Conservation (phyloP, 371 early-diverging fungal genomes). For the Cokeromyces recurvatus region DNA sequence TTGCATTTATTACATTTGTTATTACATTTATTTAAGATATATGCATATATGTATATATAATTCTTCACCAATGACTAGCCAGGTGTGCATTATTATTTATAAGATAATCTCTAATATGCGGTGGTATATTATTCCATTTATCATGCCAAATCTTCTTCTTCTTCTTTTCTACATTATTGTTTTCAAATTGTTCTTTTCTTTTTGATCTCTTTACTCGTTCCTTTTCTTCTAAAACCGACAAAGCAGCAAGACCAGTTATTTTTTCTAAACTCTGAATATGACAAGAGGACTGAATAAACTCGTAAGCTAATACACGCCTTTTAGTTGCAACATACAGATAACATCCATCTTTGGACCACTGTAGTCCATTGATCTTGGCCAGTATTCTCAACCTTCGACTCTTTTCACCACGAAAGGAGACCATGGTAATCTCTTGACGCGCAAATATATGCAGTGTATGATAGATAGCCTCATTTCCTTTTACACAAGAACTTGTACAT, state of each 20-base stretch:
- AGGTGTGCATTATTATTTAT: constrained; percentile 17
- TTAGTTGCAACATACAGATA: constrained; percentile 52
- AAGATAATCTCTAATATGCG: too few species aligned
- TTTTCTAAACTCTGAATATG: constrained; percentile 10
- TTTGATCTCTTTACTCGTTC: not conserved
- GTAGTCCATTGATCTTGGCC: constrained; percentile 55
- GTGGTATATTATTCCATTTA: constrained; percentile 24
- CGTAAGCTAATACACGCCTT: constrained; percentile 52
- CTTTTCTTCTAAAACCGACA: constrained; percentile 6
- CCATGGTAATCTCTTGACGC: constrained; percentile 47
- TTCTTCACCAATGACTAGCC: constrained; percentile 38
- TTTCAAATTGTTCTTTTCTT: not conserved
- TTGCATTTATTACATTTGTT: too few species aligned
- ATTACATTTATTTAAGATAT: too few species aligned
- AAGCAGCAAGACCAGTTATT: constrained; percentile 4
- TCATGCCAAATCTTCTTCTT: constrained; percentile 13
- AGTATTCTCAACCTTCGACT: constrained; percentile 46
- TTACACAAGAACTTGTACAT: not conserved
- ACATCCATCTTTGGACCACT: constrained; percentile 53
- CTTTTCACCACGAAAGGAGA: constrained; percentile 53
- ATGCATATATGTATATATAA: too few species aligned
- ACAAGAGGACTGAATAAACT: constrained; percentile 21
- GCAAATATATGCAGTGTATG: constrained; percentile 16
- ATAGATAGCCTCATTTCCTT: constrained; percentile 5
- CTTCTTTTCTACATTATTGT: not conserved